Conservation (phyloP, 352 stramenopile genomes). For the Peronospora farinosa region DNA sequence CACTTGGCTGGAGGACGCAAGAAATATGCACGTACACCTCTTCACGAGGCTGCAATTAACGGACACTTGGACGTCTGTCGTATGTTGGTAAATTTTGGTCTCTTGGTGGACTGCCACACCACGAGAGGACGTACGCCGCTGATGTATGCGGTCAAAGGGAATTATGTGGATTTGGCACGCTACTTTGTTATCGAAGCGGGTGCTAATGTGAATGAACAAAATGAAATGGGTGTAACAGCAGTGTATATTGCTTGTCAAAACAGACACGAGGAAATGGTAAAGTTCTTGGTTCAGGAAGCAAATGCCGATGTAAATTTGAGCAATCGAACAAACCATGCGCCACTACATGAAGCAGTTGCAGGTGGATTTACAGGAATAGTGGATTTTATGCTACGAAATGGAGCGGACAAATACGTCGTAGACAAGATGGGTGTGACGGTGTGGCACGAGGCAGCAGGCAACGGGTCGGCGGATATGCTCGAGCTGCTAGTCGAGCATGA, state of each 20-base stretch:
- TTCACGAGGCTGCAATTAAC: constrained; percentile 68
- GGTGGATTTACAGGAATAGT: constrained; percentile 42
- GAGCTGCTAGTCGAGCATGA: constrained; percentile 49
- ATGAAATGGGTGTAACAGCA: constrained; percentile 74
- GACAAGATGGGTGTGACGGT: constrained; percentile 77
- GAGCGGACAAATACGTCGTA: constrained; percentile 55
- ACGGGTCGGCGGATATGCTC: constrained; percentile 50
- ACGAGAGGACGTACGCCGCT: constrained; percentile 65
- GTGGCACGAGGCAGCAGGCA: constrained; percentile 72
- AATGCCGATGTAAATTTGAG: constrained; percentile 49
- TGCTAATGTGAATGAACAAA: constrained; percentile 66
- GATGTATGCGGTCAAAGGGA: constrained; percentile 70
- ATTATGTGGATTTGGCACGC: constrained; percentile 40
- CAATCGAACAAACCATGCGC: constrained; percentile 59
- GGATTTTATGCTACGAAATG: constrained; percentile 46
- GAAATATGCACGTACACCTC: constrained; percentile 56
- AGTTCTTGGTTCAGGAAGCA: constrained; percentile 36
- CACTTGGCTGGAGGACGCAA: constrained; percentile 56
- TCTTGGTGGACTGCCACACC: constrained; percentile 73
- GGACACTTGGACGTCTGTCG: constrained; percentile 48
- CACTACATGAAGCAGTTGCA: constrained; percentile 62
- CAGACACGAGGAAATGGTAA: constrained; percentile 40
- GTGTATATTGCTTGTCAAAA: constrained; percentile 62
- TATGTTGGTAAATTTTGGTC: constrained; percentile 47
- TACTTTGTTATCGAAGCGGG: constrained; percentile 42